phyloP scores from a whole-genome alignment of 2,329 filamentous ascomycete species.

The Didymella pomorum region DNA sequence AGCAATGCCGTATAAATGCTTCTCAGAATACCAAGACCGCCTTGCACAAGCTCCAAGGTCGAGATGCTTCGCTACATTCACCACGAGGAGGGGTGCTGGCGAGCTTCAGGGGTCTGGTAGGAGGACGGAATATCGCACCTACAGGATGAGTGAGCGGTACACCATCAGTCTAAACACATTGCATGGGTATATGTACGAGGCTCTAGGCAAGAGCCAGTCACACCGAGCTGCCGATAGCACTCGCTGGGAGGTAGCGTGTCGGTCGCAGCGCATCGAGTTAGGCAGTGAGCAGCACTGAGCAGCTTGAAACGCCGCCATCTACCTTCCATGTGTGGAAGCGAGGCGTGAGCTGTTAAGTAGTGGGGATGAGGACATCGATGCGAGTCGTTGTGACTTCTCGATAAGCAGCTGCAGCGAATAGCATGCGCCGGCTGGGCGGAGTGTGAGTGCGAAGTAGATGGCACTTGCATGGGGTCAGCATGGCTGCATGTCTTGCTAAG shows the following conservation, averaged over 20 bases:
- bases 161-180: constrained; percentile 20
- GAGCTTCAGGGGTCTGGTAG: constrained; percentile 8
- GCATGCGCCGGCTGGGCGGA: constrained; percentile 15
- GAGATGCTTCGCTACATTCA: background rate
- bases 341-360: constrained; percentile 14
- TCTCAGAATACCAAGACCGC: background rate
- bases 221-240: constrained; percentile 13
- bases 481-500: constrained; percentile 21
- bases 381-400: constrained; percentile 15
- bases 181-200: constrained; percentile 26
- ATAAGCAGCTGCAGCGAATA: constrained; percentile 22
- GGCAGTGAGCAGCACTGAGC: constrained; percentile 21
- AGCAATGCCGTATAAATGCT: constrained; percentile 1
- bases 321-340: constrained; percentile 32
- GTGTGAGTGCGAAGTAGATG: constrained; percentile 11
- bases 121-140: constrained; percentile 24
- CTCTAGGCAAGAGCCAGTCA: background rate
- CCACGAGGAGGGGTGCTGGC: constrained; percentile 11
- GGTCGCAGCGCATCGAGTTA: constrained; percentile 15
- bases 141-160: constrained; percentile 26
- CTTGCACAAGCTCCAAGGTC: background rate
- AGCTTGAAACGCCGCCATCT: constrained; percentile 19
- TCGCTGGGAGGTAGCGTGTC: constrained; percentile 5
- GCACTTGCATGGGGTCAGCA: constrained; percentile 21
- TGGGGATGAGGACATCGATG: constrained; percentile 19